phyloP scores from a whole-genome alignment of 2,329 filamentous ascomycete species.

The Talaromyces sp. region DNA sequence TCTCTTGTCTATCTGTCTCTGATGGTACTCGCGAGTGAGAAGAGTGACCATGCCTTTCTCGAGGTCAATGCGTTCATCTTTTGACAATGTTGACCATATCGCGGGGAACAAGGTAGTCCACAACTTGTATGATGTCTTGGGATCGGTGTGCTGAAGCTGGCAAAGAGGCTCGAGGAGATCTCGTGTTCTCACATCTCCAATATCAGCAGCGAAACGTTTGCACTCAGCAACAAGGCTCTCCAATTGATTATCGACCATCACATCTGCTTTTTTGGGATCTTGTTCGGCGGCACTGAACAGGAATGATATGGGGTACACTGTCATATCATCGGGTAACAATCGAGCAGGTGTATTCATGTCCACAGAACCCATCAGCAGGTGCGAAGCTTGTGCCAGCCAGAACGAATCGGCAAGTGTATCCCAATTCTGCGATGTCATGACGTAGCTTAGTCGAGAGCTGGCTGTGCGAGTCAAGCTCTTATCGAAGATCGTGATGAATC shows the following conservation, averaged over 20 bases:
- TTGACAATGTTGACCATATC: slow-evolving; percentile 84
- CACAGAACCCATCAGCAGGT: slow-evolving; percentile 85
- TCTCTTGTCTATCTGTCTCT: slow-evolving; percentile 87
- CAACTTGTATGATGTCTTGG: slow-evolving; percentile 76
- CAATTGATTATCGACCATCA: slow-evolving; percentile 78
- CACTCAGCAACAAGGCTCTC: slow-evolving; percentile 77
- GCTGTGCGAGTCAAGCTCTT: slow-evolving; percentile 90
- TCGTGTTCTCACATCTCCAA: slow-evolving; percentile 81
- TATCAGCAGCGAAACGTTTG: slow-evolving; percentile 76
- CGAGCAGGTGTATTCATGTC: slow-evolving; percentile 79
- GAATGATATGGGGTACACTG: slow-evolving; percentile 68
- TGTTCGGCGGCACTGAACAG: slow-evolving; percentile 71
- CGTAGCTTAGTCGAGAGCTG: slow-evolving; percentile 82
- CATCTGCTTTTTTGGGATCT: slow-evolving; percentile 61
- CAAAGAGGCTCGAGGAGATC: slow-evolving; percentile 87
- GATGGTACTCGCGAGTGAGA: slow-evolving; percentile 93
- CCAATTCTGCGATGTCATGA: slow-evolving; percentile 93
- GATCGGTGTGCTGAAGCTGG: slow-evolving; percentile 88
- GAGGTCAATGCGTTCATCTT: slow-evolving; percentile 84
- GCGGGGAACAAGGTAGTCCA: slow-evolving; percentile 92
- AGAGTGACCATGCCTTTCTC: slow-evolving; percentile 88
- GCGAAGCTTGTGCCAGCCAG: slow-evolving; percentile 93
- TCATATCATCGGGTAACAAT: slow-evolving; percentile 81
- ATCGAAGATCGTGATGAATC: slow-evolving; percentile 96
- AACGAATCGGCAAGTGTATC: slow-evolving; percentile 92